phyloP scores from a whole-genome alignment of 805 yeast genomes.

The Cephaloascus albidus region DNA sequence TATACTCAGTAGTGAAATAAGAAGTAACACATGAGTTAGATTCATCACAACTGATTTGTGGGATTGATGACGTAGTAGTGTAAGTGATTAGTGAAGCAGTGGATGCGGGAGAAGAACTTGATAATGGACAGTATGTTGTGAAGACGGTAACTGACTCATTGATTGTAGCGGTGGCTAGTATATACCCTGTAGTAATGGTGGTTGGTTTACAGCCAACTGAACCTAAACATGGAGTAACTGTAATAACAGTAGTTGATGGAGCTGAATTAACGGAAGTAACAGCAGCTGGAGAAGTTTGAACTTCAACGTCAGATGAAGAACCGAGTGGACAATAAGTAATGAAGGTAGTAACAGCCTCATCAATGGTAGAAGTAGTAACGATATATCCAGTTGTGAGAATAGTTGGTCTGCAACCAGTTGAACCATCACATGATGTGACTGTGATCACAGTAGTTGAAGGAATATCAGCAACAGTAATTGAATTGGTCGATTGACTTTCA shows the following conservation, averaged over 20 bases:
- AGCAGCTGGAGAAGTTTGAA: not conserved
- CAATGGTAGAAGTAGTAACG: constrained; percentile 13
- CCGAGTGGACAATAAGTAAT: not conserved
- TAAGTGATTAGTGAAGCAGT: no score
- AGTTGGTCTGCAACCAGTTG: constrained; percentile 1
- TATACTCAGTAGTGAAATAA: no score
- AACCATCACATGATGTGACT: not conserved
- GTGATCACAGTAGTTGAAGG: not conserved
- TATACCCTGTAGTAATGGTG: not conserved
- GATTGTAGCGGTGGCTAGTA: constrained; percentile 7
- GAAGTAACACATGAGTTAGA: no score
- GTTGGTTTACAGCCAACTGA: no score
- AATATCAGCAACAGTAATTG: constrained; percentile 2
- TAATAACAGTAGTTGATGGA: constrained; percentile 2
- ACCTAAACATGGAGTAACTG: constrained; percentile 7
- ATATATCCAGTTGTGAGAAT: constrained; percentile 12
- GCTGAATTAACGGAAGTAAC: not conserved
- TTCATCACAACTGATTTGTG: no score
- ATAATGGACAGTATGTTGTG: constrained; percentile 13
- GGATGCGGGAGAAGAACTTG: no score
- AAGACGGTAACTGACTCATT: constrained; percentile 7
- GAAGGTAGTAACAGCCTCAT: constrained; percentile 11
- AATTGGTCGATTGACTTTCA: no score
- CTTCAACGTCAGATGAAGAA: not conserved
- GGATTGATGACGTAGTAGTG: no score